Percentiles rank a stretch among this genome's conserved stretches.
Conservation (phyloP, 352 stramenopile genomes). For the Globisporangium rhizosaccharum region DNA sequence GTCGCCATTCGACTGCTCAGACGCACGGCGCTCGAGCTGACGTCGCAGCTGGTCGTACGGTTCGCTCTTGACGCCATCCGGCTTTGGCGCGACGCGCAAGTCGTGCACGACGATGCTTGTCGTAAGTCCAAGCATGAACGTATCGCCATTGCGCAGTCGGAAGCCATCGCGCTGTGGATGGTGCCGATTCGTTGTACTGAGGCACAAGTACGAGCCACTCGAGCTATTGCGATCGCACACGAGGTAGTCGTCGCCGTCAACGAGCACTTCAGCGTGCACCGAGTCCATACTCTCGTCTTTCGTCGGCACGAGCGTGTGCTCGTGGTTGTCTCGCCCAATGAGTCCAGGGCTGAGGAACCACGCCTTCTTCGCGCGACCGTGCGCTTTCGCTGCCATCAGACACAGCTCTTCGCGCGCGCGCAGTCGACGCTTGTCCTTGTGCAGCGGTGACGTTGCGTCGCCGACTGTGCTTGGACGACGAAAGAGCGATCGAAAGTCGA, state of each 20-base stretch:
- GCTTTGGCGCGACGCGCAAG: slow-evolving; percentile 5
- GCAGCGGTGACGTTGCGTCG: not conserved
- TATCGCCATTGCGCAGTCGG: slow-evolving; percentile 43
- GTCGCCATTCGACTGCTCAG: slow-evolving; percentile 4
- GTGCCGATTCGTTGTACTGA: slow-evolving; percentile 61
- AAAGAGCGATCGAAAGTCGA: slow-evolving; percentile 27
- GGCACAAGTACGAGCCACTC: slow-evolving; percentile 58
- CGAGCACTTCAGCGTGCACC: slow-evolving; percentile 50
- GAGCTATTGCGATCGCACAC: slow-evolving; percentile 42
- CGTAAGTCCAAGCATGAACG: slow-evolving; percentile 35
- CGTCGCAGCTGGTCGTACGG: not conserved
- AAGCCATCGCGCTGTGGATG: slow-evolving; percentile 68
- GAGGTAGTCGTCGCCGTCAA: slow-evolving; percentile 63
- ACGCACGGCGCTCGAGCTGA: not conserved
- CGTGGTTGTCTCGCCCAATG: slow-evolving; percentile 50
- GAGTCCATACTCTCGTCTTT: slow-evolving; percentile 61
- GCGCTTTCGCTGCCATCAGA: slow-evolving; percentile 33
- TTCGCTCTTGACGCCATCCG: not conserved
- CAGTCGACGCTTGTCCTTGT: slow-evolving; percentile 23
- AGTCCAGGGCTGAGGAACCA: slow-evolving; percentile 60
- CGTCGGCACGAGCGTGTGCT: slow-evolving; percentile 41
- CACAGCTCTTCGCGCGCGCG: slow-evolving; percentile 54
- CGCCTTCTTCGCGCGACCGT: slow-evolving; percentile 32
- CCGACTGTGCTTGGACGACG: slow-evolving; percentile 10
- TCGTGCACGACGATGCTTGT: slow-evolving; percentile 22